Conservation (phyloP, 176 grass and related monocot genomes). For the Rhynchospora tenuis region DNA sequence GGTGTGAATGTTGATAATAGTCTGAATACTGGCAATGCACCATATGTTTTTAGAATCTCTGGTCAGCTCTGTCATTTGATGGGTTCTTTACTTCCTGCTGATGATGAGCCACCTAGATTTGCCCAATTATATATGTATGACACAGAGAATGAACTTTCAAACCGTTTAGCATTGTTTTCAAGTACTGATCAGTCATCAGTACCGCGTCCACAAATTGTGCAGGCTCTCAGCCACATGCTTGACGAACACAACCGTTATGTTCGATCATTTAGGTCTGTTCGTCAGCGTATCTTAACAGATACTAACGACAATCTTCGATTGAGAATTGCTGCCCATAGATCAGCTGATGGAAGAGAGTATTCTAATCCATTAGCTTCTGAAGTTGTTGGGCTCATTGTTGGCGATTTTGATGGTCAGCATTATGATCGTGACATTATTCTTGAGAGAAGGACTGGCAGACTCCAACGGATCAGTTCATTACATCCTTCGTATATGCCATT, state of each 20-base stretch:
- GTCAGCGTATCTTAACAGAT: too few species aligned
- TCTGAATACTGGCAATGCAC: not conserved
- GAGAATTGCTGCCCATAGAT: too few species aligned
- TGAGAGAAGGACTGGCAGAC: not conserved
- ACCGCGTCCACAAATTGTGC: too few species aligned
- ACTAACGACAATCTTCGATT: not conserved
- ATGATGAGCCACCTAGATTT: not conserved
- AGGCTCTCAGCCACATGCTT: not conserved
- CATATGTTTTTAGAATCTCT: not conserved
- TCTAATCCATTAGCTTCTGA: not conserved
- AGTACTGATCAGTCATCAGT: too few species aligned
- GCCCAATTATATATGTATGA: slow-evolving; percentile 9
- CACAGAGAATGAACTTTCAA: too few species aligned
- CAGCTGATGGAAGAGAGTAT: not conserved
- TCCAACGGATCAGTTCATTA: not conserved
- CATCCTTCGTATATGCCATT: slow-evolving; percentile 8
- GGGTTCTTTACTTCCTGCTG: not conserved
- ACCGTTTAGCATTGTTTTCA: too few species aligned
- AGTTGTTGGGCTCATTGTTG: slow-evolving; percentile 21
- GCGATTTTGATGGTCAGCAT: not conserved
- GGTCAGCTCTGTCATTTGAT: not conserved
- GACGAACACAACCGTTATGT: not conserved
- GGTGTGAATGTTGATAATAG: not conserved
- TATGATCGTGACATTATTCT: slow-evolving; percentile 21
- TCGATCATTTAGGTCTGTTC: not conserved